phyloP scores from a whole-genome alignment of 2,329 filamentous ascomycete species.

The Xylaria sp. region DNA sequence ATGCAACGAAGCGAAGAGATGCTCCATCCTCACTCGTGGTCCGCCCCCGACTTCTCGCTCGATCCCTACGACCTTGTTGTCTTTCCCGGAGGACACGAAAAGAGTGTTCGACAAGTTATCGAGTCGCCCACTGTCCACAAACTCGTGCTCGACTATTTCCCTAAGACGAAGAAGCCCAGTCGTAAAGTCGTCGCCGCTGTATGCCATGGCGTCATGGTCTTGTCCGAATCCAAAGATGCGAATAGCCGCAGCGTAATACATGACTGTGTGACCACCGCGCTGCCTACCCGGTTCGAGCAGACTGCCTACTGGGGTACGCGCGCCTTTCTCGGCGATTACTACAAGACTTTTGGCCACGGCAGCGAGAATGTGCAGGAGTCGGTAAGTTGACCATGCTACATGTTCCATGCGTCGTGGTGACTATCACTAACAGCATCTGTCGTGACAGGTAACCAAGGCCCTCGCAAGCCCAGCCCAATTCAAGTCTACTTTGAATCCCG shows the following conservation, averaged over 20 bases:
- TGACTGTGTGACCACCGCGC: slow-evolving; percentile 59
- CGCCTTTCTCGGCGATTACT: slow-evolving; percentile 63
- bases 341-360: slow-evolving; percentile 65
- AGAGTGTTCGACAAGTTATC: slow-evolving; percentile 61
- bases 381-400: slow-evolving; percentile 47
- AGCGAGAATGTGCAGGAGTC: slow-evolving; percentile 60
- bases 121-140: slow-evolving; percentile 58
- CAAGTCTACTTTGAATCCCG: slow-evolving; percentile 54
- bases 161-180: slow-evolving; percentile 56
- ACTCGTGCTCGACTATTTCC: slow-evolving; percentile 59
- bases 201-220: slow-evolving; percentile 64
- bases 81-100: slow-evolving; percentile 64
- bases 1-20: slow-evolving; percentile 57
- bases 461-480: slow-evolving; percentile 57
- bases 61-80: slow-evolving; percentile 60
- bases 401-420: not conserved
- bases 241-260: slow-evolving; percentile 59
- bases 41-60: slow-evolving; percentile 55
- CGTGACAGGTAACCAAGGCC: slow-evolving; percentile 54
- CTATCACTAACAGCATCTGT: slow-evolving; percentile 26
- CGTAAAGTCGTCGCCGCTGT: slow-evolving; percentile 59
- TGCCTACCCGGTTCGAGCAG: slow-evolving; percentile 61
- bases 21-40: slow-evolving; percentile 58
- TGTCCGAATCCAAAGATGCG: slow-evolving; percentile 55
- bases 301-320: slow-evolving; percentile 60